Base-by-base conservation (phyloP, 495 filamentous ascomycete species). In the Xylaria palmicola region DNA sequence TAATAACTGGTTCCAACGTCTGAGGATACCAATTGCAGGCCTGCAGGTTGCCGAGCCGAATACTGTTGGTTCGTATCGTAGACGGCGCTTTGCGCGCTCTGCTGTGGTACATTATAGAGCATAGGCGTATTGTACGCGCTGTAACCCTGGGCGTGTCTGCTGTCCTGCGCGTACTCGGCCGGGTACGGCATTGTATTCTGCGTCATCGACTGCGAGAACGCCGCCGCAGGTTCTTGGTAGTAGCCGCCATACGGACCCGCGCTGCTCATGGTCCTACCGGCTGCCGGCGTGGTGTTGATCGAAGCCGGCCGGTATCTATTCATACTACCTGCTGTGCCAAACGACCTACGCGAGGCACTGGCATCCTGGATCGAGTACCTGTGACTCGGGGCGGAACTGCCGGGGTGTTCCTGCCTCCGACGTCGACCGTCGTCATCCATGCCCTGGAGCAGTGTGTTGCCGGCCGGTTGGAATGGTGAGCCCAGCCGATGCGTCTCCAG, bases 21-120 rank as follows among this genome's bases (percentile, higher is more conserved):
- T 57, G 85, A 83, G 59, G 87, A 79, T 71, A 94, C 81, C 70
- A 91, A 86, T 65, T 94, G 90, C 68, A 96, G 82, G 43, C 85
- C 85, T 85, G 91, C 87, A 79, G 87, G 84, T 65, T 89, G 90
- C 79, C 91, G 89, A 69, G 86, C 79, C 64, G 83, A 79, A 77
- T 92, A 96, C 74, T 88, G 89, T 77, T 90, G 84, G 74, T 86
- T 85, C 64, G 87, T 79, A 74, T 92, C 89, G 78, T 96, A 96
- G 62, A 87, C 83, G 60, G 82, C 79, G 68, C 80, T 85, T 72
- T 85, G 78, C 66, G 87, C 77, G 66, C 80, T 79, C 66, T 87
- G 82, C 76, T 89, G 87, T 73, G 82, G 79, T 59, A 93, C 86
- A 77, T 86, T 87, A 78, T 96, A 96, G 77, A 94, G 86, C 74